A percentile compares a stretch with the other conserved stretches of the same genome.
These are phyloP conservation scores for Sarcocystis neurona DNA, from an alignment of 169 alveolate genomes.

Conservation along the genomic window DNA sequence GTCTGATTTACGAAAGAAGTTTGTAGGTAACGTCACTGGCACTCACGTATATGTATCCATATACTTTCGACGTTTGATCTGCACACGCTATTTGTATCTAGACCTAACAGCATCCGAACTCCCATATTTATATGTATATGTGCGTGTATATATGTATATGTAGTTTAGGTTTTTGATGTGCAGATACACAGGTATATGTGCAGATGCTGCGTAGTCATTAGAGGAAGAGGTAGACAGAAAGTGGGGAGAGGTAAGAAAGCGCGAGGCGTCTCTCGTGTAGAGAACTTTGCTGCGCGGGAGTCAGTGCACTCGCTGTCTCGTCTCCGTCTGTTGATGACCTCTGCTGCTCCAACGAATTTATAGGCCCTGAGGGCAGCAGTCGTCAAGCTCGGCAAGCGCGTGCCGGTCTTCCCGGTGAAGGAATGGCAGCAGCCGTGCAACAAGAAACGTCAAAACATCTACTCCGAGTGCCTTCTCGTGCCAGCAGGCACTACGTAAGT, in stretches of 20 bases:
- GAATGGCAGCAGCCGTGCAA: conserved; percentile 54
- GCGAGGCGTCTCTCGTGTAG: too few relatives aligned
- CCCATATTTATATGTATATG: too few relatives aligned
- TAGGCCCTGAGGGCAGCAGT: conserved; percentile 75
- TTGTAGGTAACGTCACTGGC: neutral
- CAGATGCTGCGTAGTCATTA: too few relatives aligned
- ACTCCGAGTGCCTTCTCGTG: conserved; percentile 77
- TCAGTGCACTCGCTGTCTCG: neutral
- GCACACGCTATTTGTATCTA: neutral
- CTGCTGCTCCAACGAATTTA: neutral
- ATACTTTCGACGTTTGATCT: too few relatives aligned
- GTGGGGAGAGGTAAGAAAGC: too few relatives aligned
- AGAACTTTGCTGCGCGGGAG: too few relatives aligned
- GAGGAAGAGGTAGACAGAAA: too few relatives aligned
- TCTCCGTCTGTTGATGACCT: neutral
- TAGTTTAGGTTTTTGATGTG: too few relatives aligned
- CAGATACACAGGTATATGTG: too few relatives aligned
- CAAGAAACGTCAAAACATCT: conserved; percentile 62
- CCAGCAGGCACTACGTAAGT: conserved; percentile 67
- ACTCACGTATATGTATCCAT: neutral
- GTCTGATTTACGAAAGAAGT: neutral
- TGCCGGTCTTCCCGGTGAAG: conserved; percentile 77
- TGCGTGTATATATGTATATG: too few relatives aligned
- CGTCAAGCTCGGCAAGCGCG: conserved; percentile 66
- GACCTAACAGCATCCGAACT: too few relatives aligned